phyloP scores from a whole-genome alignment of 306 rosid genomes.

The Sphenostylis stenocarpa region DNA sequence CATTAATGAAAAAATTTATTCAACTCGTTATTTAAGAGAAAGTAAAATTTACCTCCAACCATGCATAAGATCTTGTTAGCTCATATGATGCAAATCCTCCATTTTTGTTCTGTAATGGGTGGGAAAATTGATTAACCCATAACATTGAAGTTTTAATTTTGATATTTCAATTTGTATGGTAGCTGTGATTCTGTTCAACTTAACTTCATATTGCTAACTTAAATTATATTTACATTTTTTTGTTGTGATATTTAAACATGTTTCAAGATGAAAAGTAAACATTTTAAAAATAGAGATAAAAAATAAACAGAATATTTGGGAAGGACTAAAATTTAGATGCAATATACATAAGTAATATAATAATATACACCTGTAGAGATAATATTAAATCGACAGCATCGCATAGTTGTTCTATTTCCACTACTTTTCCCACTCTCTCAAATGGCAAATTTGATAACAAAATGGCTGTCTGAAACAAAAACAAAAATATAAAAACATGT shows the following conservation, averaged over 20 bases:
- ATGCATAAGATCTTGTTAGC: conserved; percentile 75
- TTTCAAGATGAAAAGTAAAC: too few relatives aligned
- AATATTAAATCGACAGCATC: conserved; percentile 63
- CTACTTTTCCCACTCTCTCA: conserved; percentile 50
- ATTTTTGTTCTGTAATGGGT: conserved; percentile 50
- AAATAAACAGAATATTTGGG: too few relatives aligned
- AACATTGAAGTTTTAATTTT: conserved; percentile 8
- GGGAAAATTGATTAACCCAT: not conserved
- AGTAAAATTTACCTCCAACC: conserved; percentile 58
- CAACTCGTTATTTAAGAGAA: not conserved
- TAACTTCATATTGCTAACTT: not conserved
- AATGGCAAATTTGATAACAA: conserved; percentile 58
- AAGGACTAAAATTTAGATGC: too few relatives aligned
- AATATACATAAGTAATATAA: not conserved
- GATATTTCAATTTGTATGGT: not conserved
- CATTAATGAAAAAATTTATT: conserved; percentile 25
- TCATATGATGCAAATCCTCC: conserved; percentile 90
- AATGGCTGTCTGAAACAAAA: conserved; percentile 49
- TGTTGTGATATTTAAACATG: too few relatives aligned
- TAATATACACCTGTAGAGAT: conserved; percentile 60
- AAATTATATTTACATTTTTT: not conserved
- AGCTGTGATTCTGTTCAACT: not conserved
- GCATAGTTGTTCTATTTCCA: conserved; percentile 36
- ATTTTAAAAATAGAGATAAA: too few relatives aligned
- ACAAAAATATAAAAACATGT: not conserved